A percentile compares a stretch with the other conserved stretches of the same genome.
Conservation (phyloP, 192 early-diverging fungal species). For the Thamnidium elegans region DNA sequence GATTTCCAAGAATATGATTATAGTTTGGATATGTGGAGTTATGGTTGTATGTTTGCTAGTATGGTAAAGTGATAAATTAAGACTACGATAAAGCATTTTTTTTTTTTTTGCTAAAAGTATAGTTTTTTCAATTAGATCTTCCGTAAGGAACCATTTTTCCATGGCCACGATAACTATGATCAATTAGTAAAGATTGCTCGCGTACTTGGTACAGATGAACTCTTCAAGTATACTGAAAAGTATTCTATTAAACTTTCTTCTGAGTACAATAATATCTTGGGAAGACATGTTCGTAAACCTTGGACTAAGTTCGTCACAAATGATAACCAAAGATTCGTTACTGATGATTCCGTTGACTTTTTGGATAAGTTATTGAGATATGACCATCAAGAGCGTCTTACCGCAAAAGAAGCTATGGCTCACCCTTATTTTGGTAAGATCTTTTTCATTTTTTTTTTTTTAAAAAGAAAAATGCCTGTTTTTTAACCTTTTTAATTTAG, state of each 20-base stretch:
- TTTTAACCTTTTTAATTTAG: background rate
- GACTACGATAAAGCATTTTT: background rate
- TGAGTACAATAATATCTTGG: slow-evolving; percentile 92
- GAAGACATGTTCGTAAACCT: slow-evolving; percentile 74
- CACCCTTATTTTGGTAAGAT: slow-evolving; percentile 71
- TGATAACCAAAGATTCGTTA: slow-evolving; percentile 83
- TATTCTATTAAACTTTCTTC: slow-evolving; percentile 91
- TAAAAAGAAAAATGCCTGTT: background rate
- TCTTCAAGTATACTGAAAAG: slow-evolving; percentile 90
- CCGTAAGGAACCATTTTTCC: slow-evolving; percentile 99
- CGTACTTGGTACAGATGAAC: slow-evolving; percentile 95
- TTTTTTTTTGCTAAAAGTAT: background rate
- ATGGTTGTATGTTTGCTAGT: slow-evolving; percentile 99
- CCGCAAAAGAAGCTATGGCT: slow-evolving; percentile 83
- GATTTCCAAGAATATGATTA: slow-evolving; percentile 99
- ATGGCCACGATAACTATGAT: slow-evolving; percentile 97
- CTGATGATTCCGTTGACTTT: slow-evolving; percentile 83
- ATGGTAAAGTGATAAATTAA: slow-evolving; percentile 62
- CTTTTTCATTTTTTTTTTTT: background rate
- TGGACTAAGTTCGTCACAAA: slow-evolving; percentile 83
- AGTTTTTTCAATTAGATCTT: slow-evolving; percentile 70
- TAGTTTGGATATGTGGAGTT: slow-evolving; percentile 98
- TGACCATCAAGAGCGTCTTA: slow-evolving; percentile 88
- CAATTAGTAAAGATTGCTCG: slow-evolving; percentile 99
- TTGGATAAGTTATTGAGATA: slow-evolving; percentile 88